Evolutionary conservation across 2,329 filamentous ascomycete species (phyloP).

Genomic region (Diplodia mutila): DNA sequence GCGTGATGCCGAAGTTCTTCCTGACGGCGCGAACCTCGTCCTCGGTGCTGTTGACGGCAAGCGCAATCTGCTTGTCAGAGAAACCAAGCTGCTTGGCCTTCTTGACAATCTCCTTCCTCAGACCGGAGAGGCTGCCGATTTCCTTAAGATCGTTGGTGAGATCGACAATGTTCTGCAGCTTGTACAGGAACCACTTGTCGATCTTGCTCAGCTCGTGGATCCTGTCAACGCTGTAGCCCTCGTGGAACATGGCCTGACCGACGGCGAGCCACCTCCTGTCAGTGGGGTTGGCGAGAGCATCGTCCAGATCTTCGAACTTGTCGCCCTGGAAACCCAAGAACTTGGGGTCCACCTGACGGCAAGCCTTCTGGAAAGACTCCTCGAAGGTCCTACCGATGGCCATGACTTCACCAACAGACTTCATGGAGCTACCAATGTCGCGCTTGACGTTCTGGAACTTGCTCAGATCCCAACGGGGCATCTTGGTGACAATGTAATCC

Average conservation of each 20-base stretch:
- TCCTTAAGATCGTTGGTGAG: conserved; percentile 84
- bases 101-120: conserved; percentile 86
- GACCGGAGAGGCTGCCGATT: conserved; percentile 76
- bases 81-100: conserved; percentile 98
- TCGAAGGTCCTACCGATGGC: conserved; percentile 98
- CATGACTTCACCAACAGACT: conserved; percentile 99
- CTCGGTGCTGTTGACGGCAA: conserved; percentile 82
- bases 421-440: conserved; percentile 97
- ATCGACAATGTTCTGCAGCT: conserved; percentile 95
- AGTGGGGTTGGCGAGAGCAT: conserved; percentile 86
- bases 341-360: conserved; percentile 91
- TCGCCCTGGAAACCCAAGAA: conserved; percentile 94
- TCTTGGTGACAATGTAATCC: conserved; percentile 98
- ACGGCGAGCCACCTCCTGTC: conserved; percentile 97
- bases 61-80: conserved; percentile 92
- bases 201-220: conserved; percentile 97
- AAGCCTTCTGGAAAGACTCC: conserved; percentile 98
- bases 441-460: conserved; percentile 99
- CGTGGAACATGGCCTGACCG: conserved; percentile 96
- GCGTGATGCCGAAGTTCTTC: conserved; percentile 83
- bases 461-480: conserved; percentile 95
- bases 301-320: conserved; percentile 90
- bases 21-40: conserved; percentile 85
- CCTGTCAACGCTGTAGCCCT: conserved; percentile 89
- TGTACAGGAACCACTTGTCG: conserved; percentile 99